Percentiles rank a stretch among this genome's conserved stretches.
phyloP scores from a whole-genome alignment of 768 basidiomycete genomes.

The Serendipita sp. region DNA sequence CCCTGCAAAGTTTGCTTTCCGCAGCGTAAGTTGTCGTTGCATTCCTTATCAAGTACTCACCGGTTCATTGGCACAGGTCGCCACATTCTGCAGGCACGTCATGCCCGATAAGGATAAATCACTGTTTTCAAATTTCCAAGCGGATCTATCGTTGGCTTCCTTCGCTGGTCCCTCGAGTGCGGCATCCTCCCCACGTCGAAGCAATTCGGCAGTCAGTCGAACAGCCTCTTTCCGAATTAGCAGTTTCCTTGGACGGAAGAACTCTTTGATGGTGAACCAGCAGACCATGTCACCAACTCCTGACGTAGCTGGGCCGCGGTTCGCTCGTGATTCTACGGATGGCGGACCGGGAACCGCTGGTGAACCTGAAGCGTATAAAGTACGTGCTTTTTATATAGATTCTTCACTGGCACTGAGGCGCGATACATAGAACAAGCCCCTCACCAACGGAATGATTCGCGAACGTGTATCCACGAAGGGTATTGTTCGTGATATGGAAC shows the following conservation, averaged over 20 bases:
- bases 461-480: slow-evolving; percentile 79
- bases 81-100: slow-evolving; percentile 17
- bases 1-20: slow-evolving; percentile 20
- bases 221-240: neutral
- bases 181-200: neutral
- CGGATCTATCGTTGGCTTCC: neutral
- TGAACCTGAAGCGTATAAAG: slow-evolving; percentile 38
- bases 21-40: neutral
- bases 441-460: slow-evolving; percentile 58
- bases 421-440: slow-evolving; percentile 14
- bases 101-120: slow-evolving; percentile 8
- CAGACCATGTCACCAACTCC: neutral
- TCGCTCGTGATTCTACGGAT: neutral
- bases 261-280: neutral
- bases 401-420: neutral
- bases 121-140: neutral
- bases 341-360: slow-evolving; percentile 34
- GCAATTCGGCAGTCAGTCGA: neutral
- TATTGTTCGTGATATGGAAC: slow-evolving; percentile 66
- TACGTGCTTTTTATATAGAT: neutral
- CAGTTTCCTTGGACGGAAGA: neutral
- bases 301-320: slow-evolving; percentile 12
- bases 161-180: neutral
- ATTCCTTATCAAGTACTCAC: neutral
- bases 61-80: slow-evolving; percentile 14